These are phyloP conservation scores for Phytophthora megakarya DNA, from an alignment of 352 stramenopile species.

Conservation along the genomic window DNA sequence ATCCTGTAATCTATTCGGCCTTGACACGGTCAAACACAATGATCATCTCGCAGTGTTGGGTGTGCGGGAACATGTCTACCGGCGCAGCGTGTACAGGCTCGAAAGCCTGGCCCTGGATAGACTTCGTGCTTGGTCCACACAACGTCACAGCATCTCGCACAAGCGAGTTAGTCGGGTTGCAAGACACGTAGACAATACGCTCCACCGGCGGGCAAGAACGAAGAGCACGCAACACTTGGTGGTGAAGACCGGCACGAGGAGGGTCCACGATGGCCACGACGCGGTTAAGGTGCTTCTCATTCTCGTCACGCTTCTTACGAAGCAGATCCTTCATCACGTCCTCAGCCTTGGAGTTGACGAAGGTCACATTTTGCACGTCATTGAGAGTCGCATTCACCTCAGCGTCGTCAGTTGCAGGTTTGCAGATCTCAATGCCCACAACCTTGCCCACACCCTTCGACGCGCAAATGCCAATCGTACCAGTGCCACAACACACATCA, in stretches of 20 bases:
- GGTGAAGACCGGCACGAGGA: conserved; percentile 94
- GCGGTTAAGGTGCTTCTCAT: conserved; percentile 59
- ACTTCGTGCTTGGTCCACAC: conserved; percentile 94
- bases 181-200: conserved; percentile 97
- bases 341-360: conserved; percentile 92
- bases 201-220: conserved; percentile 83
- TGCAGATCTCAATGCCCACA: conserved; percentile 90
- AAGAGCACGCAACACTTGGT: conserved; percentile 88
- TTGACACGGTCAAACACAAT: conserved; percentile 95
- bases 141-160: conserved; percentile 89
- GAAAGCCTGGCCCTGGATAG: conserved; percentile 92
- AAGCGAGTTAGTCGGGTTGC: conserved; percentile 97
- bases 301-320: conserved; percentile 57
- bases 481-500: conserved; percentile 98
- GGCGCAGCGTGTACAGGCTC: conserved; percentile 91
- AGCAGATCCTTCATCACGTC: conserved; percentile 90
- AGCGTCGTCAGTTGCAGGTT: conserved; percentile 91
- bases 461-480: conserved; percentile 97
- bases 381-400: conserved; percentile 87
- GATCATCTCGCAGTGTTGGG: conserved; percentile 98
- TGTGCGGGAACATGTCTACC: conserved; percentile 99
- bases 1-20: conserved; percentile 23
- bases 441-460: conserved; percentile 81
- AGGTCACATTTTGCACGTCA: conserved; percentile 85
- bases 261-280: conserved; percentile 98